phyloP scores from a whole-genome alignment of 768 basidiomycete genomes.

The Royoungia palumana region DNA sequence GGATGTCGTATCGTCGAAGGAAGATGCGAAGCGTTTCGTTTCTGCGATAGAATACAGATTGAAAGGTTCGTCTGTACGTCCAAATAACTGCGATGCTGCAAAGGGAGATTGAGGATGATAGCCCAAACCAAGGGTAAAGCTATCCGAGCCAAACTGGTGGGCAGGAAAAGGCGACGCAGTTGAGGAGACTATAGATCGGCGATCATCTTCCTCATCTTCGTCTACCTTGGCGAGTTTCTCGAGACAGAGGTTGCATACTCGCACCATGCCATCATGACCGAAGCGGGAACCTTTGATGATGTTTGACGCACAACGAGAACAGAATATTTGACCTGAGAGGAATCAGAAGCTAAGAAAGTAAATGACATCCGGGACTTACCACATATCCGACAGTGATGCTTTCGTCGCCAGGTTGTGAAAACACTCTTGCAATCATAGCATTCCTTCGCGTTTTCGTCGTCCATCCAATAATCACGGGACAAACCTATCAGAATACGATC shows the following conservation, averaged over 20 bases:
- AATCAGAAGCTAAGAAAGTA: neutral
- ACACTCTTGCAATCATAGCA: slow-evolving; percentile 94
- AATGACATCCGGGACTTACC: slow-evolving; percentile 44
- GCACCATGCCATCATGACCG: slow-evolving; percentile 91
- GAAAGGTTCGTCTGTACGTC: slow-evolving; percentile 73
- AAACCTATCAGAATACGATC: slow-evolving; percentile 48
- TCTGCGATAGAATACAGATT: slow-evolving; percentile 82
- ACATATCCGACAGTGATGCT: slow-evolving; percentile 98
- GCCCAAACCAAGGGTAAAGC: slow-evolving; percentile 35
- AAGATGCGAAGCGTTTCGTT: slow-evolving; percentile 53
- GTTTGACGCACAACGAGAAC: slow-evolving; percentile 94
- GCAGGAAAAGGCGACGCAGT: slow-evolving; percentile 68
- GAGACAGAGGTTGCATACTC: slow-evolving; percentile 95
- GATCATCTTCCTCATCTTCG: slow-evolving; percentile 88
- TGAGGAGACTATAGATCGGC: slow-evolving; percentile 74
- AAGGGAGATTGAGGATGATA: slow-evolving; percentile 81
- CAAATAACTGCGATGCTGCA: slow-evolving; percentile 80
- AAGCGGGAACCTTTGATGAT: slow-evolving; percentile 93
- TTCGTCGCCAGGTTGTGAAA: slow-evolving; percentile 92
- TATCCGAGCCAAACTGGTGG: slow-evolving; percentile 64
- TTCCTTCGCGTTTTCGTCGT: slow-evolving; percentile 92
- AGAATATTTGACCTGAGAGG: slow-evolving; percentile 89
- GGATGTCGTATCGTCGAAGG: slow-evolving; percentile 53
- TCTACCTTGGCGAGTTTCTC: slow-evolving; percentile 86
- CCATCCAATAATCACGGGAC: slow-evolving; percentile 98